Evolutionary conservation across 163 green algal species (phyloP).

Genomic region (Scenedesmus sp.): DNA sequence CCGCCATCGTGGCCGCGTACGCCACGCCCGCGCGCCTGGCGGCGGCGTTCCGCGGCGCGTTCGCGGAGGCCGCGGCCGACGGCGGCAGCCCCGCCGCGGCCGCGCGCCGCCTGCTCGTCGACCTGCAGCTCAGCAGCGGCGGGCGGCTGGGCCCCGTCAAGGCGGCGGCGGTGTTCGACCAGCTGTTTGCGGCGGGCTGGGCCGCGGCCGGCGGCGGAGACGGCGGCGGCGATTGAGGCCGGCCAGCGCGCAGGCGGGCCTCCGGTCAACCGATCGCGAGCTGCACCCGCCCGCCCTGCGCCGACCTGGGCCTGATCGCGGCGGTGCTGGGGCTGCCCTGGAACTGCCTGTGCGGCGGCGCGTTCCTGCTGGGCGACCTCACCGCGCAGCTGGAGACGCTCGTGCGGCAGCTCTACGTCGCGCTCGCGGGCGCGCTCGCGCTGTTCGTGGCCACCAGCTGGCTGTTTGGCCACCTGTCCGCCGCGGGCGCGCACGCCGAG

Average conservation of each 20-base stretch:
- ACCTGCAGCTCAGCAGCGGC: constrained; percentile 14
- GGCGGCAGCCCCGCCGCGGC: constrained; percentile 18
- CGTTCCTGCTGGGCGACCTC: neutral
- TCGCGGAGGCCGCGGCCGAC: neutral
- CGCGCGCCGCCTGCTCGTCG: constrained; percentile 18
- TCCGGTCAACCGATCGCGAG: too few species aligned
- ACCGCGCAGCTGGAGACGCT: neutral
- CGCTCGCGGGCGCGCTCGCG: neutral
- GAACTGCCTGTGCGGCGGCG: neutral
- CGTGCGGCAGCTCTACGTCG: neutral
- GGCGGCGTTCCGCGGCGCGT: constrained; percentile 5
- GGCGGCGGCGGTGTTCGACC: constrained; percentile 14
- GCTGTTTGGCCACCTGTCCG: constrained; percentile 13
- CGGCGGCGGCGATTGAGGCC: neutral
- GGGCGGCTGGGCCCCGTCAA: constrained; percentile 23
- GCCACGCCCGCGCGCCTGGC: constrained; percentile 39
- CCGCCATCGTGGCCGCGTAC: constrained; percentile 36
- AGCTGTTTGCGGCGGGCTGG: constrained; percentile 43
- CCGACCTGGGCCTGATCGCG: constrained; percentile 3
- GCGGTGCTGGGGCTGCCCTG: neutral
- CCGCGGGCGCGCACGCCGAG: constrained; percentile 7
- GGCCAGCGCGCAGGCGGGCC: too few species aligned
- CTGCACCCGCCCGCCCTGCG: too few species aligned
- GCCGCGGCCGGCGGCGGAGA: neutral
- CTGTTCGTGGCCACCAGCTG: neutral